Evolutionary conservation across 2,329 filamentous ascomycete genomes (phyloP).

Genomic region (Venturia pyrina): DNA sequence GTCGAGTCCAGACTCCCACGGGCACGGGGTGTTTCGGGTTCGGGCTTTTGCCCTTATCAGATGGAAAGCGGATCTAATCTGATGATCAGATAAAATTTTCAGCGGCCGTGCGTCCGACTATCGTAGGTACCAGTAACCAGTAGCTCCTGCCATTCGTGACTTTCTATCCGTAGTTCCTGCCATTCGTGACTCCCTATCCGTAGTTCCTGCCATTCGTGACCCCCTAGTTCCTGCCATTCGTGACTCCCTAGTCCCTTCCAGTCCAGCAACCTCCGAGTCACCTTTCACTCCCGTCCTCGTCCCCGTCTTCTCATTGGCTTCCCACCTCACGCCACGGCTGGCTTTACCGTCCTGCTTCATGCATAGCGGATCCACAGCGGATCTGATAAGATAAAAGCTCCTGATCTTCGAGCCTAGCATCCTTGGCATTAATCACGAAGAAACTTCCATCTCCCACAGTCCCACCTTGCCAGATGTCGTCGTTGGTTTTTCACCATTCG

Average conservation of each 20-base stretch:
- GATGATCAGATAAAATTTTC: slow-evolving; percentile 6
- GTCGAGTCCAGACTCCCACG: no score
- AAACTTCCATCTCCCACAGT: no score
- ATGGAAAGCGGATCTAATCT: slow-evolving; percentile 1
- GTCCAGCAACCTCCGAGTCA: not conserved
- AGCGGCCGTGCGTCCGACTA: not conserved
- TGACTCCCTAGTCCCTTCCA: not conserved
- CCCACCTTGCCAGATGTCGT: not conserved
- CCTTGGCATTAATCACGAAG: not conserved
- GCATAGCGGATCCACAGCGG: not conserved
- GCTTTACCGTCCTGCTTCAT: not conserved
- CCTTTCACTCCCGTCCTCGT: not conserved
- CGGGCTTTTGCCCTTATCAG: not conserved
- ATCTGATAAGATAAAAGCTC: not conserved
- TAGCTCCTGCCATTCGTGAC: no score
- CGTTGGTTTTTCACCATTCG: no score
- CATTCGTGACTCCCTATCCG: not conserved
- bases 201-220: no score
- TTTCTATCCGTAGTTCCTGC: not conserved
- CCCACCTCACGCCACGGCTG: not conserved
- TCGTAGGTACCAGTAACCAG: no score
- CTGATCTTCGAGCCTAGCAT: not conserved
- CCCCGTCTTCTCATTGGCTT: not conserved
- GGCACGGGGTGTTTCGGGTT: no score
- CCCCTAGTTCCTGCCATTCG: no score